Evolutionary conservation across 2,329 filamentous ascomycete genomes (phyloP), one percentile per base, ranked within the genome.

Genomic region (Diplocarpon rosae): DNA sequence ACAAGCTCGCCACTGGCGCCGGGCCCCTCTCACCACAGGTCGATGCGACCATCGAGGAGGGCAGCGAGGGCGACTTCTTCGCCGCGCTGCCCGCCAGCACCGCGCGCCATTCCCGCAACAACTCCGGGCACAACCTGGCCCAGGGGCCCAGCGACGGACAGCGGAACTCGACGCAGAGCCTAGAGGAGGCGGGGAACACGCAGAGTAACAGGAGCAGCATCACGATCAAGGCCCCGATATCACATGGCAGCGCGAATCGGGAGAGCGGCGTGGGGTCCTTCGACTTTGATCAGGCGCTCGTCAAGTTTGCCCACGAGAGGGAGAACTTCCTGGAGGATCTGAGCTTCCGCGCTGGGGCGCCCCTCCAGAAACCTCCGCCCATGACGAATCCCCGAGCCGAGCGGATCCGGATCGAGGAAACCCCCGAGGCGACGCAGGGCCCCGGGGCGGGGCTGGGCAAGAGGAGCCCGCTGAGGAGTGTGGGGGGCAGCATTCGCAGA

Each of bases 281-380:
- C 59, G 92, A 96, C 63, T 98, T 98, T 59, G 92, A 96, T 62
- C 81, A 85, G 59, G 90, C 92, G 20, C 72, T 98, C 54, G 69
- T 88, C 58, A 96, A 95, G 66, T 98, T 98, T 63, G 88, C 92
- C 37, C 83, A 82, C n/a, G 90, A 96, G 68, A 75, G 92, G 52
- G 92, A 98, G 58, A 83, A 82, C 48, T 98, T 98, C 58, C 70
- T 96, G 42, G 86, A 94, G 52, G 92, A 98, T 62, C 74, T 96
- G 43, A 87, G 82, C 54, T 88, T 96, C 62, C 86, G 77, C 53
- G 87, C 89, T 16, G 88, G 89, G 32, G 59, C 57, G 35, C 84
- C 85, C 33, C 73, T 84, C 17, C 76, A 84, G 54, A 68, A 75
- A 46, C 70, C 80, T 46, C 78, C 81, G 17, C 78, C 78, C 9